Evolutionary conservation across 1,284 basidiomycete genomes (phyloP), one percentile per base, ranked within the genome.

Genomic region (Trichosporon sp.): DNA sequence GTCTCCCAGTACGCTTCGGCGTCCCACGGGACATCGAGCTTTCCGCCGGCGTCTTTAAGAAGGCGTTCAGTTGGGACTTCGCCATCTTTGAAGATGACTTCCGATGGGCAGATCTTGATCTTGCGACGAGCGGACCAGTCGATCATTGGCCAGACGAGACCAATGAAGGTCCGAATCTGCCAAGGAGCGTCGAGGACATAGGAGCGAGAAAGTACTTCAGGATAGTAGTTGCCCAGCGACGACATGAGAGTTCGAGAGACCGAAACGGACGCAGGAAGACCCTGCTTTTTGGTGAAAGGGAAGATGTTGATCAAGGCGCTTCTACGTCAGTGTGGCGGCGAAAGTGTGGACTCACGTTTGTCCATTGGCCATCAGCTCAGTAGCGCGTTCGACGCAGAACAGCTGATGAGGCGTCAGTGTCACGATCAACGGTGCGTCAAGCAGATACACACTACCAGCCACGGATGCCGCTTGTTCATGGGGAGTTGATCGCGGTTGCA

Each of bases 121-220:
- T 81, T 81, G 61, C 70, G 79, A n/a, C 71, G 72, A 0, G 79
- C 73, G 16, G 64, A 65, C 64, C 59, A 63, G 68, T 83, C 81
- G 71, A 81, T 77, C 59, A 83, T 80, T n/a, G 78, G 78, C 77
- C 79, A 80, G 75, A 80, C 77, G 40, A 80, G 75, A 67, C 78
- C 79, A 66, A 83, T 73, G 67, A 83, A 81, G 11, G 72, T 67
- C 56, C 75, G 76, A 59, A 80, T 75, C 10, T 79, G 68, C 80
- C 79, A 81, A 2, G 79, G 79, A 40, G 79, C 75, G 61, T 79
- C 72, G 51, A 76, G 76, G 63, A 83, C 79, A 12, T 76, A 70
- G 8, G 71, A 75, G 1, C 74, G 65, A 26, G 73, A 70, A 37
- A 83, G 76, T 2, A 73, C 78, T 66, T 81, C 80, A 66, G 80